A percentile compares a stretch with the other conserved stretches of the same genome.
These are phyloP conservation scores for Aspergillus hortae DNA, from an alignment of 2,329 filamentous ascomycete genomes.

Conservation along the genomic window DNA sequence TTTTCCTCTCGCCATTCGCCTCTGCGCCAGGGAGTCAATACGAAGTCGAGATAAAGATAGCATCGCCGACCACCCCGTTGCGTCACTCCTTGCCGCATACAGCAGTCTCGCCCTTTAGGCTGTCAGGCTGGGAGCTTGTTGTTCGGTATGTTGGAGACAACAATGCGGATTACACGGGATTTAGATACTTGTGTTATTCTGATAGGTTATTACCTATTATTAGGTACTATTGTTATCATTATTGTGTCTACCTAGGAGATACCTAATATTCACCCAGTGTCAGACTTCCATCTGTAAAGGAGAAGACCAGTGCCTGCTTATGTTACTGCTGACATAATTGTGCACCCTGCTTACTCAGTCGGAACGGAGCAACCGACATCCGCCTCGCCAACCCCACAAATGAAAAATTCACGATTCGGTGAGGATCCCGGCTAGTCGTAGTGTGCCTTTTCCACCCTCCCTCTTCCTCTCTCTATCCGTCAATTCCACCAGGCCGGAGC, in stretches of 20 bases:
- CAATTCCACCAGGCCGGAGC: not conserved
- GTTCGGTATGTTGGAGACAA: not conserved
- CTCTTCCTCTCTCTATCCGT: not conserved
- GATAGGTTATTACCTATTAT: too few species aligned
- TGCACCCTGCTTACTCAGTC: not conserved
- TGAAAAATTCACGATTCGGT: slow-evolving; percentile 7
- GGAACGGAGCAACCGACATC: slow-evolving; percentile 1
- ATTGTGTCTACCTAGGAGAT: too few species aligned
- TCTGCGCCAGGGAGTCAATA: slow-evolving; percentile 1
- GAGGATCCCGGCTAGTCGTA: not conserved
- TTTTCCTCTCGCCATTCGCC: not conserved
- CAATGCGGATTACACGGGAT: too few species aligned
- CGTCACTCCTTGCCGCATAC: slow-evolving; percentile 6
- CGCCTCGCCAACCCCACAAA: slow-evolving; percentile 11
- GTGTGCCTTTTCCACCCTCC: not conserved
- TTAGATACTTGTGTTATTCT: too few species aligned
- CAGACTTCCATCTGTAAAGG: too few species aligned
- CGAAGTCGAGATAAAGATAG: slow-evolving; percentile 7
- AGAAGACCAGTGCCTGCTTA: too few species aligned
- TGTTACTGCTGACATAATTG: too few species aligned
- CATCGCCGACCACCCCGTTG: not conserved
- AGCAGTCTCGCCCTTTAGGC: slow-evolving; percentile 1
- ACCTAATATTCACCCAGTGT: too few species aligned
- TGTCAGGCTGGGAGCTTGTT: slow-evolving; percentile 3
- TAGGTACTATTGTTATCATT: too few species aligned